Conservation (phyloP, 2,329 filamentous ascomycete genomes). For the Fusarium avenaceum region DNA sequence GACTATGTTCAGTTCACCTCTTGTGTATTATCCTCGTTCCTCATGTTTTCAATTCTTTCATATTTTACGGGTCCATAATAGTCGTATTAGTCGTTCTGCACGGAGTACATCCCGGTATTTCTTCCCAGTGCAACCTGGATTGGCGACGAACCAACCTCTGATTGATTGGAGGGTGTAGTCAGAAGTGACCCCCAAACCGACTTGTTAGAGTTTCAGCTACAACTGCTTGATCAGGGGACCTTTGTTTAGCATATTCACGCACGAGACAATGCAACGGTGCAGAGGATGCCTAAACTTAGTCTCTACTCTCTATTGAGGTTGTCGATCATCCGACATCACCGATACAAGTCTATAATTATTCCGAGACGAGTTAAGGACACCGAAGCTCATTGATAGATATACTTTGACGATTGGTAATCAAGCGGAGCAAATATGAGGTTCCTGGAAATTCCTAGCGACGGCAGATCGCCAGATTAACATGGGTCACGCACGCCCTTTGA, state of each 20-base stretch:
- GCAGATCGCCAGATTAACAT: constrained; percentile 10
- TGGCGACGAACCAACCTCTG: neutral
- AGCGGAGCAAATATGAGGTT: constrained; percentile 16
- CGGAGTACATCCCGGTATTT: too few species aligned
- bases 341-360: constrained; percentile 5
- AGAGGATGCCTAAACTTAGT: constrained; percentile 40
- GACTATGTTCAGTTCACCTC: too few species aligned
- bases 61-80: too few species aligned
- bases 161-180: constrained; percentile 16
- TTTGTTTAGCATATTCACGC: constrained; percentile 30
- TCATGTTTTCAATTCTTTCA: too few species aligned
- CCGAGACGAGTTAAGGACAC: constrained; percentile 17
- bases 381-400: neutral
- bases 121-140: neutral
- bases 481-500: constrained; percentile 38
- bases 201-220: constrained; percentile 40
- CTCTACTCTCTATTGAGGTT: constrained; percentile 15
- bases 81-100: too few species aligned
- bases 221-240: constrained; percentile 27
- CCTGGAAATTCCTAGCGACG: constrained; percentile 27
- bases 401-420: constrained; percentile 25
- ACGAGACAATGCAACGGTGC: constrained; percentile 24
- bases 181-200: constrained; percentile 21
- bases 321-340: constrained; percentile 31
- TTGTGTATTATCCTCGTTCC: too few species aligned